Evolutionary conservation across 176 grass and related monocot species (phyloP).

Genomic region (Paspalum vaginatum): DNA sequence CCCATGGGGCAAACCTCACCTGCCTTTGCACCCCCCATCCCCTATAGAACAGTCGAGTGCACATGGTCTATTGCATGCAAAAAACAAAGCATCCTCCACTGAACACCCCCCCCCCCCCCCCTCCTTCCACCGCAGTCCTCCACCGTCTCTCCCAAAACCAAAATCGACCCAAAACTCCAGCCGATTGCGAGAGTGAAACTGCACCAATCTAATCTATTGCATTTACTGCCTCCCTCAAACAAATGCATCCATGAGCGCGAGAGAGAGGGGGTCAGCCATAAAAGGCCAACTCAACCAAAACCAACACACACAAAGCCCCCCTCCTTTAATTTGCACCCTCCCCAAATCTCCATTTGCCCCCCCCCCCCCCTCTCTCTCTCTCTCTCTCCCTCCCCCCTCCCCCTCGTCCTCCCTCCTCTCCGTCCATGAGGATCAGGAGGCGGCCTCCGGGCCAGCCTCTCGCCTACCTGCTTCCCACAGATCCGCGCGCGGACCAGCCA

Average conservation of each 20-base stretch:
- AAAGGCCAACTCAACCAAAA: slow-evolving; percentile 13
- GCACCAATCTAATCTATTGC: neutral
- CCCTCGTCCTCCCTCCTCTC: slow-evolving; percentile 15
- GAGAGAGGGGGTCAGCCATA: neutral
- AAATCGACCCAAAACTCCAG: neutral
- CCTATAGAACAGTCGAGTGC: slow-evolving; percentile 15
- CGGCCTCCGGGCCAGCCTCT: slow-evolving; percentile 47
- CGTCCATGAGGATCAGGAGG: slow-evolving; percentile 87
- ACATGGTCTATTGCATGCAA: slow-evolving; percentile 40
- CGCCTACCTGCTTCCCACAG: slow-evolving; percentile 35
- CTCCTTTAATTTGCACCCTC: slow-evolving; percentile 59
- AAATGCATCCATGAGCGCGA: slow-evolving; percentile 34
- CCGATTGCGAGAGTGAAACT: slow-evolving; percentile 11
- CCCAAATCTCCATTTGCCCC: slow-evolving; percentile 36
- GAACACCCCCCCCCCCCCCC: neutral
- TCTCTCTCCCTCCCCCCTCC: neutral
- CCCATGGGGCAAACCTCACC: slow-evolving; percentile 3
- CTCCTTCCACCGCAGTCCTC: neutral
- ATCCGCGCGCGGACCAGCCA: slow-evolving; percentile 49
- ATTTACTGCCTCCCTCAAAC: slow-evolving; percentile 37
- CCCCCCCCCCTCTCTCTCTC: neutral
- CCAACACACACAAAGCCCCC: slow-evolving; percentile 49
- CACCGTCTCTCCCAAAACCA: neutral
- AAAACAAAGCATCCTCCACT: slow-evolving; percentile 23
- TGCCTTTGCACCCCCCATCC: slow-evolving; percentile 4